A percentile compares a stretch with the other conserved stretches of the same genome.
These are phyloP conservation scores for Geosmithia morbida DNA, from an alignment of 2,329 filamentous ascomycete genomes.

Conservation along the genomic window DNA sequence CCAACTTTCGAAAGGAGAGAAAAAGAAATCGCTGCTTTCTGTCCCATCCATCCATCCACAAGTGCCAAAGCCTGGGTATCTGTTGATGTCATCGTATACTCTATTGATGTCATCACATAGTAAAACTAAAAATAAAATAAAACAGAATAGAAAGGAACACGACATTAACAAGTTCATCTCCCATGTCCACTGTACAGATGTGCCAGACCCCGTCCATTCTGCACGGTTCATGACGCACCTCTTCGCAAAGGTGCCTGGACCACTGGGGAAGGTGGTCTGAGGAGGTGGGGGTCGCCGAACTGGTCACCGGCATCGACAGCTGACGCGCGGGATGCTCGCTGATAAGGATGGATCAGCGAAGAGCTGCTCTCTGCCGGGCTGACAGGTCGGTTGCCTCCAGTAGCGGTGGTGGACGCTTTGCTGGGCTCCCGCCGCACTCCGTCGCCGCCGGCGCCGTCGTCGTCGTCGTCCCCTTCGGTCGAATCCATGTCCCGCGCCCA, in stretches of 20 bases:
- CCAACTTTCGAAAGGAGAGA: no score
- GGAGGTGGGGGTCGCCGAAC: neutral
- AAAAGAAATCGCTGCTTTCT: no score
- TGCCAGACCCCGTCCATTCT: no score
- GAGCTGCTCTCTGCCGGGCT: neutral
- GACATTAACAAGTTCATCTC: no score
- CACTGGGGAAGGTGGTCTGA: neutral
- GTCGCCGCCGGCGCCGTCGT: neutral
- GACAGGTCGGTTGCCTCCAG: neutral
- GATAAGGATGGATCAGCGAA: neutral
- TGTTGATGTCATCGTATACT: no score
- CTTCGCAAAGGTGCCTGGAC: neutral
- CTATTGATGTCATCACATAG: no score
- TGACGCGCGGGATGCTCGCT: neutral
- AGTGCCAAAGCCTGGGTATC: no score
- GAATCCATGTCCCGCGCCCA: neutral
- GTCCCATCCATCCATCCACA: no score
- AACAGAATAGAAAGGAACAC: no score
- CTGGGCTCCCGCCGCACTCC: neutral
- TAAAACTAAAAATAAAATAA: no score
- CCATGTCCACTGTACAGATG: no score
- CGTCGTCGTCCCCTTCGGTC: neutral
- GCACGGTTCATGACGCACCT: neutral
- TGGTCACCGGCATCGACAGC: neutral
- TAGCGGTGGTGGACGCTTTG: neutral